These are phyloP conservation scores for Peniophora sp. DNA, from an alignment of 1,284 basidiomycete genomes.

Conservation along the genomic window DNA sequence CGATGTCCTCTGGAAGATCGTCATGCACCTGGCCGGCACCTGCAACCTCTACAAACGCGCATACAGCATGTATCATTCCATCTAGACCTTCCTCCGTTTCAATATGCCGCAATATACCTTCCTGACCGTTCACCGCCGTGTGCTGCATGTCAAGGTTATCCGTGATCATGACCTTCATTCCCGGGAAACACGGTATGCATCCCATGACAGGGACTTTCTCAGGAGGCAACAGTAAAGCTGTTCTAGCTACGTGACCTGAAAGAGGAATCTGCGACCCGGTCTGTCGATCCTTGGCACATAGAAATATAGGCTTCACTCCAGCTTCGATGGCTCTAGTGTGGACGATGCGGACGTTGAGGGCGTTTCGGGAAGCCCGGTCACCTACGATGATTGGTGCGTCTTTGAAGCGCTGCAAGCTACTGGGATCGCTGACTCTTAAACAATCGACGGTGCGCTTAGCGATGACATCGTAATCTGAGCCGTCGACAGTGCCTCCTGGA, in stretches of 20 bases:
- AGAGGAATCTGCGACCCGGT: background rate
- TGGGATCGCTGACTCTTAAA: background rate
- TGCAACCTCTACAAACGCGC: background rate
- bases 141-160: slow-evolving; percentile 17
- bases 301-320: background rate
- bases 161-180: slow-evolving; percentile 22
- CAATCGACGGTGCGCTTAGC: background rate
- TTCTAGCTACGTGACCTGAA: background rate
- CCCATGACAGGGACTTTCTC: slow-evolving; percentile 5
- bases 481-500: background rate
- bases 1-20: background rate
- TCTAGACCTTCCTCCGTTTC: slow-evolving; percentile 7
- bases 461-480: background rate
- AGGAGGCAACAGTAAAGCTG: background rate
- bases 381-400: background rate
- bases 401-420: background rate
- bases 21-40: background rate
- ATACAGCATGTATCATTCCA: background rate
- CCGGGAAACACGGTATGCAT: slow-evolving; percentile 9
- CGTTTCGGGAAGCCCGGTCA: background rate
- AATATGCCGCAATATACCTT: slow-evolving; percentile 14
- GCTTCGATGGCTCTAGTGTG: too few relatives aligned
- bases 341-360: background rate
- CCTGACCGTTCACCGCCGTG: slow-evolving; percentile 18
- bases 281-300: background rate